phyloP scores from a whole-genome alignment of 306 rosid genomes.

The Nissolia schottii region DNA sequence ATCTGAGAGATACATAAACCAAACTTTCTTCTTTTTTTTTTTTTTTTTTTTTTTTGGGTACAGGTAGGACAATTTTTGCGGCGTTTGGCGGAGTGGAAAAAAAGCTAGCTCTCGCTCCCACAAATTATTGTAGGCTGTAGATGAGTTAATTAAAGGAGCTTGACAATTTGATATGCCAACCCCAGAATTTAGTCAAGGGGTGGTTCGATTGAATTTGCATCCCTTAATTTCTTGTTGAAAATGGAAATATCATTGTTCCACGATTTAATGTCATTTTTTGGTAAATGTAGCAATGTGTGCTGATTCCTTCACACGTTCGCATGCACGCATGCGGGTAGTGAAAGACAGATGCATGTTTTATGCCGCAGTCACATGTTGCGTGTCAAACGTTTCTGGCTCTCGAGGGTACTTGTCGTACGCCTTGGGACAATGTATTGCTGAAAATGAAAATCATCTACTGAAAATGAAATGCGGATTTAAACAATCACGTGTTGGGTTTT shows the following conservation, averaged over 20 bases:
- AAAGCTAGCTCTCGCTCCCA: conserved; percentile 14
- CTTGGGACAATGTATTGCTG: conserved; percentile 10
- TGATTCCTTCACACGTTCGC: conserved; percentile 34
- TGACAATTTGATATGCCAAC: too few species aligned
- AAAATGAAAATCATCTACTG: conserved; percentile 19
- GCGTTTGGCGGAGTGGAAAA: conserved; percentile 73
- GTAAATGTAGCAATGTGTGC: conserved; percentile 17
- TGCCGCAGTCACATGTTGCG: conserved; percentile 9
- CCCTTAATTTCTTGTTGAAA: conserved; percentile 17
- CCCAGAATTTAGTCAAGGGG: conserved; percentile 45
- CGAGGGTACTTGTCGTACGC: conserved; percentile 29
- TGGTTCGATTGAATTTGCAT: conserved; percentile 20
- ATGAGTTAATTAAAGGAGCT: conserved; percentile 18
- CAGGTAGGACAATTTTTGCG: conserved; percentile 79
- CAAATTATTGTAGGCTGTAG: conserved; percentile 27
- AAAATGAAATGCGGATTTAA: conserved; percentile 3
- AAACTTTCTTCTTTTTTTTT: neutral
- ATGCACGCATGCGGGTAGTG: conserved; percentile 41
- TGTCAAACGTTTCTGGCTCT: conserved; percentile 15
- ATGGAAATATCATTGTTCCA: conserved; percentile 28
- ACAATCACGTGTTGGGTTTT: neutral
- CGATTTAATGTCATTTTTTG: conserved; percentile 25
- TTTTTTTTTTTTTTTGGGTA: neutral
- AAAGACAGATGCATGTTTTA: conserved; percentile 36
- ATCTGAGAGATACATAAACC: neutral